Evolutionary conservation across 75 land plant genomes (phyloP).

Genomic region (Picea sitchensis): DNA sequence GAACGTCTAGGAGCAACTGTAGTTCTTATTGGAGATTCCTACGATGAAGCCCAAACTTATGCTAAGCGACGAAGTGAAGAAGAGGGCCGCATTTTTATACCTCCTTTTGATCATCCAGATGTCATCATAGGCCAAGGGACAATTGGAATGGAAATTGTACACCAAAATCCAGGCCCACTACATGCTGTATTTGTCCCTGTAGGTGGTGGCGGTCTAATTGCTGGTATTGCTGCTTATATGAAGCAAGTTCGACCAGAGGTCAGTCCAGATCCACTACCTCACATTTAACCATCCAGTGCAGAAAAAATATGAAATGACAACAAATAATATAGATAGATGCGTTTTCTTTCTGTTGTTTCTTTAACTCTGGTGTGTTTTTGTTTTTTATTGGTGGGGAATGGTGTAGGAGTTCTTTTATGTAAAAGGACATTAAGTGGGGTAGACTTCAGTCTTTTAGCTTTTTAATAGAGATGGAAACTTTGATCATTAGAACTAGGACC

Average conservation of each 20-base stretch:
- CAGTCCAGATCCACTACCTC: constrained; percentile 2
- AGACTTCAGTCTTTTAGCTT: neutral
- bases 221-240: constrained; percentile 61
- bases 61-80: constrained; percentile 38
- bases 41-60: constrained; percentile 59
- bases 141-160: constrained; percentile 55
- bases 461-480: neutral
- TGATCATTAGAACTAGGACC: neutral
- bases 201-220: constrained; percentile 60
- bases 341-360: neutral
- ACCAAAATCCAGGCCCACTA: constrained; percentile 46
- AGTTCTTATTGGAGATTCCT: constrained; percentile 51
- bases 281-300: neutral
- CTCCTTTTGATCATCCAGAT: constrained; percentile 56
- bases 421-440: neutral
- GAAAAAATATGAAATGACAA: neutral
- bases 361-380: neutral
- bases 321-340: neutral
- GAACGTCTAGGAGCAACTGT: constrained; percentile 55
- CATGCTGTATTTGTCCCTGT: constrained; percentile 62
- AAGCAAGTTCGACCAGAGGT: constrained; percentile 62
- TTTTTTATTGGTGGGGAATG: neutral
- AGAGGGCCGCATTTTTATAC: constrained; percentile 51
- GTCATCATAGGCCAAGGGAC: constrained; percentile 61
- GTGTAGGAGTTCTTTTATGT: neutral